These are phyloP conservation scores for Lactuca saligna DNA, from an alignment of 129 eudicot species.

Conservation along the genomic window DNA sequence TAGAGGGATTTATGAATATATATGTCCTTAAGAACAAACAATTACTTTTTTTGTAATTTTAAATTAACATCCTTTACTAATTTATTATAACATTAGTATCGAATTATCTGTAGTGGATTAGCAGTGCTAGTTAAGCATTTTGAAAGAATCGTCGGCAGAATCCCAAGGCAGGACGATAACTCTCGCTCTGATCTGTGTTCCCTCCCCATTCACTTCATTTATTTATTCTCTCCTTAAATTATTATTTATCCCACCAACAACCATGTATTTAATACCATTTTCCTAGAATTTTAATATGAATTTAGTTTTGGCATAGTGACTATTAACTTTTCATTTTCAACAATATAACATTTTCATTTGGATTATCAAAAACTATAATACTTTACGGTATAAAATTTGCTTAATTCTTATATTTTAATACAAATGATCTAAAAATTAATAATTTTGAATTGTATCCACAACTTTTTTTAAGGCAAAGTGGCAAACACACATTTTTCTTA, in stretches of 20 bases:
- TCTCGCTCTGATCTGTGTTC: constrained; percentile 17
- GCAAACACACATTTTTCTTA: too few species aligned
- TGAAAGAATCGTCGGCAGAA: constrained; percentile 23
- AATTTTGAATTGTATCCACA: background rate
- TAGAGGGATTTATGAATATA: background rate
- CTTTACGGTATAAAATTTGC: background rate
- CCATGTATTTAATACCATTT: too few species aligned
- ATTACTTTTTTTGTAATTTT: too few species aligned
- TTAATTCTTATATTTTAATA: background rate
- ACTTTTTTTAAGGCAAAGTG: too few species aligned
- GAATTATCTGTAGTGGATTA: background rate
- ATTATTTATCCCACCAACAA: background rate
- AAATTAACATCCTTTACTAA: too few species aligned
- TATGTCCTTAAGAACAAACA: too few species aligned
- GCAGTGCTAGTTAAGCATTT: constrained; percentile 14
- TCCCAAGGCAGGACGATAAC: constrained; percentile 21
- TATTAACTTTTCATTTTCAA: too few species aligned
- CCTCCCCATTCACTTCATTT: background rate
- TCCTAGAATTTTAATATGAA: too few species aligned
- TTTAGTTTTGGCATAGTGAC: too few species aligned
- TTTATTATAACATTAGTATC: too few species aligned
- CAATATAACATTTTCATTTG: too few species aligned
- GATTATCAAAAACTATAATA: background rate
- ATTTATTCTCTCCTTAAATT: background rate
- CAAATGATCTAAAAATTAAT: too few species aligned